Evolutionary conservation across 2,329 filamentous ascomycete genomes (phyloP).

Genomic region (Venturia pyrina): DNA sequence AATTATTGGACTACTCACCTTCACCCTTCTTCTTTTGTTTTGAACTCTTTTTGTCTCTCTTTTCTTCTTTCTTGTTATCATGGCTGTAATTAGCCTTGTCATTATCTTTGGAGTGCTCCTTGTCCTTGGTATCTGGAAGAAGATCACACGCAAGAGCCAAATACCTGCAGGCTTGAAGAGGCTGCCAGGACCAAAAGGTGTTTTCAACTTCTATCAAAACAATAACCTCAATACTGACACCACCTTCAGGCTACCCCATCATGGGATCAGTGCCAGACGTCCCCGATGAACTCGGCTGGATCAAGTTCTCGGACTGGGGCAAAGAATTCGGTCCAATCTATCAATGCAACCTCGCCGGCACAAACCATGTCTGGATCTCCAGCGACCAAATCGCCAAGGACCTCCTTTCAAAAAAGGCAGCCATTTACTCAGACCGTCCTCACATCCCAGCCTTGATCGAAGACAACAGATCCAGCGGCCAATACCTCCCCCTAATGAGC

Average conservation of each 20-base stretch:
- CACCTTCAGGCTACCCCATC: constrained; percentile 29
- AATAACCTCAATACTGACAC: not conserved
- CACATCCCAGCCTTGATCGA: constrained; percentile 34
- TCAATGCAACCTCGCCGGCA: constrained; percentile 33
- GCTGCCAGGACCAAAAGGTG: constrained; percentile 33
- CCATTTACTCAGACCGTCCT: constrained; percentile 37
- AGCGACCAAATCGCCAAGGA: constrained; percentile 33
- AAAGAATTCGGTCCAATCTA: constrained; percentile 36
- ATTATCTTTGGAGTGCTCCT: constrained; percentile 19
- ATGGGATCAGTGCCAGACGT: constrained; percentile 34
- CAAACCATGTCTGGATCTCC: constrained; percentile 37
- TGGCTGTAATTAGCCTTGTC: constrained; percentile 24
- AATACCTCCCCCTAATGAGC: constrained; percentile 36
- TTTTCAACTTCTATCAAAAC: not conserved
- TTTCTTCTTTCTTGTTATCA: constrained; percentile 12
- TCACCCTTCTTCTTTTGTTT: not conserved
- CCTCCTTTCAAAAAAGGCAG: constrained; percentile 33
- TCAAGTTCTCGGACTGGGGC: constrained; percentile 37
- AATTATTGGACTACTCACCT: not conserved
- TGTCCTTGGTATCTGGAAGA: constrained; percentile 23
- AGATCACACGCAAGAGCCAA: constrained; percentile 13
- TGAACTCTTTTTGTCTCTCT: not conserved
- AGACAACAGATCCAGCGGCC: constrained; percentile 34
- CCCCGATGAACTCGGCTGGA: constrained; percentile 33
- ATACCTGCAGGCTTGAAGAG: constrained; percentile 25